Base-by-base conservation (phyloP, 805 yeast genomes). In the Saccharomycopsis fibuligera region DNA sequence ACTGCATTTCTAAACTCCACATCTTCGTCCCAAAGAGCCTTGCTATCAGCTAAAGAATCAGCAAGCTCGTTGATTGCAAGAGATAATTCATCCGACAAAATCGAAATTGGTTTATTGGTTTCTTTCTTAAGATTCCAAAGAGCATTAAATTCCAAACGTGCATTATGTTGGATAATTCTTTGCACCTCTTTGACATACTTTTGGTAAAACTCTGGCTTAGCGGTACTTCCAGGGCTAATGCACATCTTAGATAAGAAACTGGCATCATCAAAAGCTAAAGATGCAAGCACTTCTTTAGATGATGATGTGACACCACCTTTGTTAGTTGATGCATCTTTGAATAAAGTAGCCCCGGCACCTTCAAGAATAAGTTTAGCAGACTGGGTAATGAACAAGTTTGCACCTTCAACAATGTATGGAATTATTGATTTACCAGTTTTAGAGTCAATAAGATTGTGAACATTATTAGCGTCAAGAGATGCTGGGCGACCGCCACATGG, bases 401-500 rank as follows among this genome's bases (percentile, higher is more conserved):
- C 99, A 63, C 99, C 99, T 70, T 91, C 99, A 49, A 93, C 96
- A 63, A 91, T 79, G 68, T 83, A 88, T 43, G 95, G 95, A 58
- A 93, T 75, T 56, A 78, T 70, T 19, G 86, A 66, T 66, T 83
- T 82, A 50, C 93, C 95, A 27, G 90, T 81, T 59, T 79, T 79
- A 36, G 71, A 73, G 65, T 85, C 87, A 57, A 93, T 78, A 59
- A 88, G 78, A 47, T 69, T 69, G 54, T 72, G 69, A 51, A 90
- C 93, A 60, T 86, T 93, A 65, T 80, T 83, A 55, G 90, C 79
- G 65, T 90, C 95, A 64, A 91, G 81, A 19, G 98, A 95, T 58
- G 86, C 91, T 52, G 99, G 99, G 69, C 99, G 84, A 58, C 99
- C 99, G 67, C 99, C 99, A 68, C 99, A 91, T 50, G 99, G 99